Evolutionary conservation across 768 basidiomycete genomes (phyloP), one percentile per base, ranked within the genome.

Genomic region (Lentinula aciculospora): DNA sequence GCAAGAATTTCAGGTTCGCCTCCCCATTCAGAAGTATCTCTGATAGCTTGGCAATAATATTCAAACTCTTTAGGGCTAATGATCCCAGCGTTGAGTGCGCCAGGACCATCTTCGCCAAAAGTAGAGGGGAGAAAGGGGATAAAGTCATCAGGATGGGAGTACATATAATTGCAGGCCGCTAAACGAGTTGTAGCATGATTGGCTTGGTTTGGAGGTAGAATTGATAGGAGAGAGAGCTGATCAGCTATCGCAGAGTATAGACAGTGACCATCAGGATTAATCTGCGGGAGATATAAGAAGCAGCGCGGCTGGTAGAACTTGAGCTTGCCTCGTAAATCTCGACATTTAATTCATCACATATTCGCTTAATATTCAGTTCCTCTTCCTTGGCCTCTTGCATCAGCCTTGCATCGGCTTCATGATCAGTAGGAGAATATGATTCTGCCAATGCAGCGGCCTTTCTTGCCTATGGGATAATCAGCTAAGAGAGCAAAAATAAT

Each of bases 1-100:
- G 97, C 97, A 63, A 89, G 79, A 31, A 99, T 94, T 79, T 98
- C 97, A 6, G 94, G 95, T 73, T 98, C 94, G 34, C 97, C 96
- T 49, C 97, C 97, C 97, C 97, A 98, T 29, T 85, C 81, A n/a
- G 84, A 87, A 23, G 94, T 95, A 67, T 88, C 79, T 40, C 85
- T 84, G 28, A 99, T 85, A 10, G 80, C 76, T 57, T 73, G 70
- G 68, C 94, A 97, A 68, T 99, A 98, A 55, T 74, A 72, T 50
- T 81, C 73, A 64, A 89, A 93, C 65, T 86, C 77, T 44, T 69
- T 66, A 21, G 73, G 76, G 10, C 76, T 81, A 86, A 98, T 94
- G 9, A 93, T 64, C 3, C 91, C 93, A 25, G 81, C 72, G 40
- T 84, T 81, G 19, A 76, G 76, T 9, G 85, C 79, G 17, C 84